These are phyloP conservation scores for Trichoderma citrinoviride DNA, from an alignment of 2,329 filamentous ascomycete genomes.

Conservation along the genomic window DNA sequence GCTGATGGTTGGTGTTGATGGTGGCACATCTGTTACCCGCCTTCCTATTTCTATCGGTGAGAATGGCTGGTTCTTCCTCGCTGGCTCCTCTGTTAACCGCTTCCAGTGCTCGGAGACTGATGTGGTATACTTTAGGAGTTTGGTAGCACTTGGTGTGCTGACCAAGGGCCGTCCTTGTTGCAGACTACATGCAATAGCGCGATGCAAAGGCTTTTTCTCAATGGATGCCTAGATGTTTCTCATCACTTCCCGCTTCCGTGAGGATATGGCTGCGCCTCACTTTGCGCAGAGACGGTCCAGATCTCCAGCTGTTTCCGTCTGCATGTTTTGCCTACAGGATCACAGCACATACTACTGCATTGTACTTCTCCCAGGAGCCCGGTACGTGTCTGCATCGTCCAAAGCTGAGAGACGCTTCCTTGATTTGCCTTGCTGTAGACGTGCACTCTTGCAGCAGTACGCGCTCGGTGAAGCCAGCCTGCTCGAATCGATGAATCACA, in stretches of 20 bases:
- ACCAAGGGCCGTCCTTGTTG: background rate
- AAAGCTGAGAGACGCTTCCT: background rate
- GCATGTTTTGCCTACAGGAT: too few relatives aligned
- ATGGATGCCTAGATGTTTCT: background rate
- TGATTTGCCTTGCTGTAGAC: background rate
- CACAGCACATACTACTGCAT: background rate
- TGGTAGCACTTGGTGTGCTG: background rate
- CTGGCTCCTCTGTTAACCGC: too few relatives aligned
- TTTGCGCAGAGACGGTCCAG: background rate
- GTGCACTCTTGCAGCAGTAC: background rate
- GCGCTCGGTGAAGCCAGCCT: conserved; percentile 1
- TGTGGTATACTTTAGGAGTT: background rate
- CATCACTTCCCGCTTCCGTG: background rate
- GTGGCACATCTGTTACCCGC: background rate
- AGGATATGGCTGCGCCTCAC: background rate
- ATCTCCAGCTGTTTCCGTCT: background rate
- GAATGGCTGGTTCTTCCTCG: background rate
- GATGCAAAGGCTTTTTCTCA: too few relatives aligned
- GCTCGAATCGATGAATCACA: background rate
- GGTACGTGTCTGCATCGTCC: background rate
- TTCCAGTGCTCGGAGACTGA: too few relatives aligned
- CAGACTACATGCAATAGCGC: background rate
- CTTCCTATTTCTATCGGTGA: background rate
- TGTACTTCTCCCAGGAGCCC: background rate
- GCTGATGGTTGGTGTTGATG: too few relatives aligned